A percentile compares a stretch with the other conserved stretches of the same genome.
phyloP scores from a whole-genome alignment of 176 grass and related monocot genomes.

The Triticum timopheevii region DNA sequence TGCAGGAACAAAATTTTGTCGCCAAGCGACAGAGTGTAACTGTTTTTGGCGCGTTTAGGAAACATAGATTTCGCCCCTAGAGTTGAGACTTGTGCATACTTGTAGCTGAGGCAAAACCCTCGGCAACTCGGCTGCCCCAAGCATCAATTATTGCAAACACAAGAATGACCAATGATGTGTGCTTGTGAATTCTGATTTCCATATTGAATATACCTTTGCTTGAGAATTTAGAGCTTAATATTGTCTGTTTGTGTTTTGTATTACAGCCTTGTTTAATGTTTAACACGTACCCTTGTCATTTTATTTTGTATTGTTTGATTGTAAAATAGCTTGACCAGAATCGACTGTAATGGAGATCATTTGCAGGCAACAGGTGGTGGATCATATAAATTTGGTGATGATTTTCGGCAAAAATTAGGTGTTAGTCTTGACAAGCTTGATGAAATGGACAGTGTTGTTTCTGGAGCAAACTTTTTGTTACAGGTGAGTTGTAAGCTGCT shows the following conservation, averaged over 20 bases:
- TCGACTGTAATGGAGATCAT: slow-evolving; percentile 32
- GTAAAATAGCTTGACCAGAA: slow-evolving; percentile 19
- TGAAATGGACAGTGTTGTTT: slow-evolving; percentile 92
- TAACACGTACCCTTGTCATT: not conserved
- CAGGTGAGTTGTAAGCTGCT: slow-evolving; percentile 47
- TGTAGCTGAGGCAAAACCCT: not conserved
- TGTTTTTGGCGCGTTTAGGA: not conserved
- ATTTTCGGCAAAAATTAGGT: slow-evolving; percentile 78
- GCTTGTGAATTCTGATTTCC: not conserved
- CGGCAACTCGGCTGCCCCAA: not conserved
- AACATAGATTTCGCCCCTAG: not conserved
- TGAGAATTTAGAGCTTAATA: not conserved
- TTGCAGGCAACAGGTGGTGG: slow-evolving; percentile 90
- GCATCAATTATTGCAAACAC: not conserved
- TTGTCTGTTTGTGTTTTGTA: not conserved
- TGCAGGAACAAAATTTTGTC: not conserved
- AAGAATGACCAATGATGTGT: not conserved
- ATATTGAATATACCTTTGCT: not conserved
- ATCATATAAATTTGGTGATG: slow-evolving; percentile 75
- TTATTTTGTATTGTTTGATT: not conserved
- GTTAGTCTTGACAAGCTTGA: slow-evolving; percentile 94
- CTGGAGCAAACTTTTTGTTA: slow-evolving; percentile 89
- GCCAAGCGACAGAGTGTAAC: not conserved
- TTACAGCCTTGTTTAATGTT: not conserved
- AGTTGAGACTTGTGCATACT: slow-evolving; percentile 1